A percentile compares a stretch with the other conserved stretches of the same genome.
Evolutionary conservation across 352 stramenopile species (phyloP).

Genomic region (Globisporangium barbulae): DNA sequence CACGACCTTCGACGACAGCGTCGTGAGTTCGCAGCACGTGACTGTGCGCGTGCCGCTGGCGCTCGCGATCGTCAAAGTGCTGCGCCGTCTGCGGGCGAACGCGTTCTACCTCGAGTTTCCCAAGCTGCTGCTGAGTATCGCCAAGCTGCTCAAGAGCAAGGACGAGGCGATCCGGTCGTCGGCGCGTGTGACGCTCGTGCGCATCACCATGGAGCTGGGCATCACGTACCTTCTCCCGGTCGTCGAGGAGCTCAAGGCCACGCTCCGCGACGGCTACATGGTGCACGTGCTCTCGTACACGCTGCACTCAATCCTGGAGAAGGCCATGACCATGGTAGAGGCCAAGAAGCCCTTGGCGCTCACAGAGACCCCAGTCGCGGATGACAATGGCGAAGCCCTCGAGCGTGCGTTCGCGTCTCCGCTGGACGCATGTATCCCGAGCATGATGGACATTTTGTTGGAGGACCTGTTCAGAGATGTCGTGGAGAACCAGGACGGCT

Average conservation of each 20-base stretch:
- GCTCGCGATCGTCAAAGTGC: conserved; percentile 96
- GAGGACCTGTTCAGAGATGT: conserved; percentile 78
- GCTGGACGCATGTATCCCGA: conserved; percentile 75
- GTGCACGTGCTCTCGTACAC: conserved; percentile 86
- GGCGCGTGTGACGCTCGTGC: conserved; percentile 91
- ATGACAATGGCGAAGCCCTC: conserved; percentile 23
- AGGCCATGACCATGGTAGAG: conserved; percentile 58
- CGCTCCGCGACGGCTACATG: conserved; percentile 82
- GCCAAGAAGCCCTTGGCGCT: conserved; percentile 40
- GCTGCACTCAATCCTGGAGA: conserved; percentile 82
- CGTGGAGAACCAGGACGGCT: conserved; percentile 53
- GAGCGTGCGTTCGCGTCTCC: conserved; percentile 50
- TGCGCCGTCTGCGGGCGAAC: conserved; percentile 88
- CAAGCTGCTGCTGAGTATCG: conserved; percentile 91
- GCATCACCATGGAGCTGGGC: conserved; percentile 92
- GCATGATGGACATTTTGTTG: conserved; percentile 77
- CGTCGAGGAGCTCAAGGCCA: conserved; percentile 81
- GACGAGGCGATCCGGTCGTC: conserved; percentile 92
- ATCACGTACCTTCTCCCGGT: conserved; percentile 82
- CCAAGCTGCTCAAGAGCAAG: conserved; percentile 87
- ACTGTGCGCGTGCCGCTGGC: conserved; percentile 91
- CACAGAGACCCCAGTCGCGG: conserved; percentile 18
- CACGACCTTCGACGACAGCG: conserved; percentile 47
- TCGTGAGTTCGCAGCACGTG: conserved; percentile 44
- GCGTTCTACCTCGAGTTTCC: conserved; percentile 93